Evolutionary conservation across 2,329 filamentous ascomycete species (phyloP), one percentile per base, ranked within the genome.

Genomic region (Ceratocystis variospora): DNA sequence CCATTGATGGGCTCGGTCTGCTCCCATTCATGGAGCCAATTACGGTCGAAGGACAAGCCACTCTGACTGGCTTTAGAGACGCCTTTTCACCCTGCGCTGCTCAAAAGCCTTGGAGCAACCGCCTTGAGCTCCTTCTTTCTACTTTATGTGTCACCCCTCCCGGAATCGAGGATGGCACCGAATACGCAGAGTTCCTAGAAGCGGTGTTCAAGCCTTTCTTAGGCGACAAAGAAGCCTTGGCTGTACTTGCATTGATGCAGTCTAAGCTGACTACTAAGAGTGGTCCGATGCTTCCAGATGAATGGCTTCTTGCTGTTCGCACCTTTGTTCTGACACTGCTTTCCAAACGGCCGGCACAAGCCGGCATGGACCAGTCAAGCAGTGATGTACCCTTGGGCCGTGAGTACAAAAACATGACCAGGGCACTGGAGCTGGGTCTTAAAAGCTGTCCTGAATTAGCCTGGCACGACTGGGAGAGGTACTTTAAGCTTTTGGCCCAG

Each of bases 381-480:
- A 45, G 46, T n/a, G 64, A 66, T 19, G 19, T 61, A 2, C 64
- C 64, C 15, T 73, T 86, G 65, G 83, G 87, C 15, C 83, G 84
- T 10, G 86, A 90, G 66, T 91, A 89, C 69, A 85, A 87, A 7
- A 83, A 87, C 63, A 77, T 88, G 28, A 79, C 86, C 17, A 85
- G 82, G 19, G 81, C 95, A 44, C 78, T 96, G 2, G 81, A 86
- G 70, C 77, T 80, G 70, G 85, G 88, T 19, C 73, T 88, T 61
- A 74, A 74, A 37, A 75, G 77, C 25, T 79, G 79, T 2, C 79
- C 80, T 0, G 77, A 77, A 19, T 73, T 84, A 6, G 79, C 80
- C 0, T 75, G 74, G 70, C 67, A 74, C 17, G 72, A 76, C 5
- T 85, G 82, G 82, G 72, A 77, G 31, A 73, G 77, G 0, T 76